Evolutionary conservation across 495 filamentous ascomycete species (phyloP).

Genomic region (Rhypophila decipiens): DNA sequence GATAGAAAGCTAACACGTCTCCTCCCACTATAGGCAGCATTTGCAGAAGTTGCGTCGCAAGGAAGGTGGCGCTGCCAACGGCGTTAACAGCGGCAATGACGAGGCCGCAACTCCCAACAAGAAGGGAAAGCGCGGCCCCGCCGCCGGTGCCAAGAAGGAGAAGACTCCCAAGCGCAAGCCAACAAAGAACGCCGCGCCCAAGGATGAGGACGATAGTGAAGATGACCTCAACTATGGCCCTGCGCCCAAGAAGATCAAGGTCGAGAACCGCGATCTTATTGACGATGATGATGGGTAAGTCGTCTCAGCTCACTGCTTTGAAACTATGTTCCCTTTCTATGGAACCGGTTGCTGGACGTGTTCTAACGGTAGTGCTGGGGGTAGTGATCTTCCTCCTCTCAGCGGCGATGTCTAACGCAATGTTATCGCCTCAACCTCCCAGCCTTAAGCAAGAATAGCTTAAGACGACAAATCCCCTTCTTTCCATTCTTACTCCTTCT

Average conservation of each 20-base stretch:
- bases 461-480: no score
- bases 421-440: no score
- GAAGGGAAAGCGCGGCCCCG: slow-evolving; percentile 6
- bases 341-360: no score
- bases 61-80: slow-evolving; percentile 10
- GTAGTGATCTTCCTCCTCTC: no score
- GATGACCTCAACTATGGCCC: slow-evolving; percentile 1
- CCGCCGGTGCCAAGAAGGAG: slow-evolving; percentile 6
- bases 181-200: neutral
- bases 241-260: slow-evolving; percentile 17
- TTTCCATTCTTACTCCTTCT: no score
- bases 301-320: neutral
- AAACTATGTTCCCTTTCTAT: neutral
- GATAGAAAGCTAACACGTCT: neutral
- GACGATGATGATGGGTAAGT: slow-evolving; percentile 8
- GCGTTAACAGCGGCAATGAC: neutral
- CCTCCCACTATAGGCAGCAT: slow-evolving; percentile 28
- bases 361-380: no score
- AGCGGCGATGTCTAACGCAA: no score
- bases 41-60: slow-evolving; percentile 35
- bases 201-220: slow-evolving; percentile 4
- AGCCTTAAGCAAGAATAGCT: no score
- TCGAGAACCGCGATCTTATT: slow-evolving; percentile 6
- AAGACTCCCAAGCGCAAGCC: slow-evolving; percentile 13
- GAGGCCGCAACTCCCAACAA: slow-evolving; percentile 10